Evolutionary conservation across 2,329 filamentous ascomycete species (phyloP), one percentile per base, ranked within the genome.

Genomic region (Neurospora crassa): DNA sequence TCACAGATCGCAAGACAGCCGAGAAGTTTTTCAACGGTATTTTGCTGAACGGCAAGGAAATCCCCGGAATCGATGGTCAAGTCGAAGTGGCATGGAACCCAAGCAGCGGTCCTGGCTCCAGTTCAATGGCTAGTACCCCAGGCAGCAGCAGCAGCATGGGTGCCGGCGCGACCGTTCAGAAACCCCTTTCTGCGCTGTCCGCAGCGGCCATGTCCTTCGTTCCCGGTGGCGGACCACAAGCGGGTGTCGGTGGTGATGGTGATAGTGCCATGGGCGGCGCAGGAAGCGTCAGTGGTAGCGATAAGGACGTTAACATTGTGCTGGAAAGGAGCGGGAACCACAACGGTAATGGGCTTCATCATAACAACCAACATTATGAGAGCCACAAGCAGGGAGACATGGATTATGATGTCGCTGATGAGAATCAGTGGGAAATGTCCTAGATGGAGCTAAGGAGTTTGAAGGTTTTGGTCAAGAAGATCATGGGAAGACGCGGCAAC

Each of bases 1-100:
- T 92, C 78, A 88, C 87, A 71, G 89, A 91, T 76, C 87, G 89
- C 71, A 88, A 88, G 77, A 90, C 90, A 16, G 92, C 91, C 4
- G 92, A 95, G 78, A 89, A 86, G 74, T 90, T 91, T 76, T 87
- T 86, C 81, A 87, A 88, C 76, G 83, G 86, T 40, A 80, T 88
- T n/a, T 78, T 70, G 5, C 70, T 74, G 20, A 74, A 86, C 67
- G 84, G 84, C 67, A 84, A 85, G 63, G 81, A 85, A 24, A 87
- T 94, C 53, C 88, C 90, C 0, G 87, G 88, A 7, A 81, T 92
- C 12, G 81, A 85, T 1, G 89, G 87, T 59, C 86, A 86, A 67
- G 83, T 93, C 14, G 89, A 92, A 70, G 79, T 92, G 47, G 79
- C 86, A 0, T 95, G 92, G 92, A 84, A 84, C 34, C 74, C 75